These are phyloP conservation scores for Tolypocladium cylindrosporum DNA, from an alignment of 2,329 filamentous ascomycete species.

Conservation along the genomic window DNA sequence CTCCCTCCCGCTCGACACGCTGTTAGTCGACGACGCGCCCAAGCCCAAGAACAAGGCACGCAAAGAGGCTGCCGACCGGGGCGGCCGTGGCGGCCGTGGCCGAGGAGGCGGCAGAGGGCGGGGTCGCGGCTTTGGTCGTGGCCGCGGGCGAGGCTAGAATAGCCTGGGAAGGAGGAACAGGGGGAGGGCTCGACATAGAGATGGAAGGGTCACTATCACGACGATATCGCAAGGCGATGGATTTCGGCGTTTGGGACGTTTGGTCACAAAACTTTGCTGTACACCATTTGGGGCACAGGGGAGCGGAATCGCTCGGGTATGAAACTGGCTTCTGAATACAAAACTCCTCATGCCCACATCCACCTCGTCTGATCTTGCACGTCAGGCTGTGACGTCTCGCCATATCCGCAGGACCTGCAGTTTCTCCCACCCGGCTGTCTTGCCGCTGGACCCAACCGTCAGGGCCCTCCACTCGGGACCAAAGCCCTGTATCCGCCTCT, in stretches of 20 bases:
- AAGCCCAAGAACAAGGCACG: conserved; percentile 99
- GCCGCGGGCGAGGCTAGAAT: conserved; percentile 21
- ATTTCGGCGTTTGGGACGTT: conserved; percentile 25
- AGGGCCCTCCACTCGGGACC: conserved; percentile 57
- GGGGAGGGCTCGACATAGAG: background rate
- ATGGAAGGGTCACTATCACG: conserved; percentile 7
- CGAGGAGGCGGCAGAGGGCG: conserved; percentile 45
- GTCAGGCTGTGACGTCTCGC: conserved; percentile 31
- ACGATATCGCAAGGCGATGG: conserved; percentile 17
- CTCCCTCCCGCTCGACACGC: conserved; percentile 85
- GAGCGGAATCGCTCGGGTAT: background rate
- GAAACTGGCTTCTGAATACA: background rate
- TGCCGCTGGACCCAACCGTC: conserved; percentile 73
- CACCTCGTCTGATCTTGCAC: background rate
- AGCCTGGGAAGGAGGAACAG: too few relatives aligned
- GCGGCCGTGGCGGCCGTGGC: conserved; percentile 41
- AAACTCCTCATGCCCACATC: conserved; percentile 1
- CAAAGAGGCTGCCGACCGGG: conserved; percentile 64
- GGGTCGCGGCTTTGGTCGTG: conserved; percentile 26
- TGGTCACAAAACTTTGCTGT: conserved; percentile 15
- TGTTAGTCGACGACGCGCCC: conserved; percentile 90
- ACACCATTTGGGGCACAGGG: background rate
- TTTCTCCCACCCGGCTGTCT: conserved; percentile 89
- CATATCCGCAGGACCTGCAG: conserved; percentile 83
- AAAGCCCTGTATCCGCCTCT: conserved; percentile 45